These are phyloP conservation scores for Allium cepa DNA, from an alignment of 106 monocot species.

Conservation along the genomic window DNA sequence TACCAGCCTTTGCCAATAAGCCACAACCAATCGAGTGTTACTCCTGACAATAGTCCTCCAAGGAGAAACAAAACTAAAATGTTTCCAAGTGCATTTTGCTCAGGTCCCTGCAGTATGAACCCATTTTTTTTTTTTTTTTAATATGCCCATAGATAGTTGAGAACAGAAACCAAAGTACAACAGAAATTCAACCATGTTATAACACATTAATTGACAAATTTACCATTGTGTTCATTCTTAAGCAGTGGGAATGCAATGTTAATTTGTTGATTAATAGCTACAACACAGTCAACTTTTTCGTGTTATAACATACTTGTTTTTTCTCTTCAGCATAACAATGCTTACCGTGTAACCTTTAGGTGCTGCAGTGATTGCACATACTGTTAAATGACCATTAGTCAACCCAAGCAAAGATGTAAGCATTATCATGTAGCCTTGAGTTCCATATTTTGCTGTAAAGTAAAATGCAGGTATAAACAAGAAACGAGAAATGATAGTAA, in stretches of 20 bases:
- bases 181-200: too few species aligned
- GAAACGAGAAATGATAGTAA: conserved; percentile 28
- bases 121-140: too few species aligned
- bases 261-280: too few species aligned
- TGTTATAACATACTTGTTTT: too few species aligned
- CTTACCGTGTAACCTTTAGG: conserved; percentile 57
- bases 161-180: too few species aligned
- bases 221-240: too few species aligned
- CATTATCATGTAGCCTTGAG: conserved; percentile 58
- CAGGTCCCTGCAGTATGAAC: conserved; percentile 12
- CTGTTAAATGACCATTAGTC: conserved; percentile 60
- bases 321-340: too few species aligned
- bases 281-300: too few species aligned
- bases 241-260: too few species aligned
- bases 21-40: conserved; percentile 20
- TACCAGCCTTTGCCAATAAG: conserved; percentile 26
- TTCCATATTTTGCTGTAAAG: conserved; percentile 50
- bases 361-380: conserved; percentile 41
- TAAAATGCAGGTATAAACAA: conserved; percentile 63
- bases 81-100: conserved; percentile 20
- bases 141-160: too few species aligned
- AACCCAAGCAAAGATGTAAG: conserved; percentile 47
- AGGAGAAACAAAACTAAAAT: conserved; percentile 14
- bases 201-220: too few species aligned
- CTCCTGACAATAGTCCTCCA: conserved; percentile 14